Evolutionary conservation across 2,329 filamentous ascomycete species (phyloP).

Genomic region (Fusarium goolgardi): DNA sequence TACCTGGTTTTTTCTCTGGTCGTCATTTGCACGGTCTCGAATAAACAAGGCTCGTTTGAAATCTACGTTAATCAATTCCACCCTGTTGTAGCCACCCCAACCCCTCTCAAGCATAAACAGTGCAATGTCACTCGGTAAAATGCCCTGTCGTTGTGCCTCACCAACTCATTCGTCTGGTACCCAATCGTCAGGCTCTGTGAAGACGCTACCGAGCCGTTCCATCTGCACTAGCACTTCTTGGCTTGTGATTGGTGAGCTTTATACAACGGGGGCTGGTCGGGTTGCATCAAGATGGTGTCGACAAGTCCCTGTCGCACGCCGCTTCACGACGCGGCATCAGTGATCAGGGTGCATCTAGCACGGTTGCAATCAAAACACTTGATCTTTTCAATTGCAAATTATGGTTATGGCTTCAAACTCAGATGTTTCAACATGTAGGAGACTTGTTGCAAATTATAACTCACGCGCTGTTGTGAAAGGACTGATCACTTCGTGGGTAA

Average conservation of each 20-base stretch:
- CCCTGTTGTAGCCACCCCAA: slow-evolving; percentile 31
- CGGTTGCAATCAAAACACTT: not conserved
- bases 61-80: slow-evolving; percentile 12
- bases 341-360: slow-evolving; percentile 18
- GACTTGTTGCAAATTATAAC: not conserved
- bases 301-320: slow-evolving; percentile 34
- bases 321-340: slow-evolving; percentile 34
- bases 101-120: slow-evolving; percentile 24
- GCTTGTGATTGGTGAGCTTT: slow-evolving; percentile 26
- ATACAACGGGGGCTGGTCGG: slow-evolving; percentile 4
- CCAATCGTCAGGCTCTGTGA: slow-evolving; percentile 38
- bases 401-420: not conserved
- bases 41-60: slow-evolving; percentile 12
- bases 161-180: slow-evolving; percentile 28
- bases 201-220: slow-evolving; percentile 30
- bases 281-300: slow-evolving; percentile 31
- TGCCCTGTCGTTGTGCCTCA: slow-evolving; percentile 24
- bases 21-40: slow-evolving; percentile 22
- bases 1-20: slow-evolving; percentile 19
- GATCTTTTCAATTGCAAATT: not conserved
- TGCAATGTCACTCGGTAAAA: slow-evolving; percentile 22
- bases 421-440: not conserved
- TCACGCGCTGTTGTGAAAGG: not conserved
- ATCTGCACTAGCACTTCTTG: slow-evolving; percentile 12
- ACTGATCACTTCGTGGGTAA: not conserved